Base-by-base conservation (phyloP, 352 stramenopile species). In the Phytophthora tentaculata region DNA sequence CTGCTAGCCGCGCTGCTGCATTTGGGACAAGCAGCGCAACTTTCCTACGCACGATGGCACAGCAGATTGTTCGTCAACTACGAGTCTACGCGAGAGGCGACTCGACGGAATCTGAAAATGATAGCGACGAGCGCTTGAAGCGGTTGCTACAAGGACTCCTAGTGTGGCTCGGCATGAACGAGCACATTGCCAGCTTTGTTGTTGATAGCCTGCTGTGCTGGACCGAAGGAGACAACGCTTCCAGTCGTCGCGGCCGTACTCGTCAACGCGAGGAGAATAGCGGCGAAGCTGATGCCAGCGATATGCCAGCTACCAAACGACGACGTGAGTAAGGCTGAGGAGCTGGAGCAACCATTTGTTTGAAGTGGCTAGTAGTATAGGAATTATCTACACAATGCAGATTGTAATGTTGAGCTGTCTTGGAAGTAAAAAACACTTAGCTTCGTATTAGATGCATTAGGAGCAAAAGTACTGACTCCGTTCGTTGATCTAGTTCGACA, bases 11-110 rank as follows among this genome's bases (percentile, higher is more conserved):
- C 28, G 74, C 77, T 10, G 73, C 65, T 13, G 73, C 78, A 3
- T 88, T 89, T 51, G 81, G 76, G 3, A 45, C 71, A 1, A 86
- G 64, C 29, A 87, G 80, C 28, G 52, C 73, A 12, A 73, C 77
- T 14, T 90, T 91, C 59, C 43, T 91, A 20, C 57, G 71, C 9
- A 79, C 76, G 10, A 90, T 92, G 79, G 59, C 73, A 16, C 73
- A 76, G 28, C 72, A 88, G 48, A 69, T 91, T 69, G 70, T 91
- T 44, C 56, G 60, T 5, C 72, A 79, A 24, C 41, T 91, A 22
- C 69, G 73, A 35, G 23, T 28, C 23, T 85, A 74, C 56, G 67
- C 79, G 17, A 64, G 71, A 44, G 69, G 74, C 2, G 75, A 80
- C 13, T 61, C 71, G n/a, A 64, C 39, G 41, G 72, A 76, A 64